These are phyloP conservation scores for Pythium aquatile DNA, from an alignment of 352 stramenopile species.

Conservation along the genomic window DNA sequence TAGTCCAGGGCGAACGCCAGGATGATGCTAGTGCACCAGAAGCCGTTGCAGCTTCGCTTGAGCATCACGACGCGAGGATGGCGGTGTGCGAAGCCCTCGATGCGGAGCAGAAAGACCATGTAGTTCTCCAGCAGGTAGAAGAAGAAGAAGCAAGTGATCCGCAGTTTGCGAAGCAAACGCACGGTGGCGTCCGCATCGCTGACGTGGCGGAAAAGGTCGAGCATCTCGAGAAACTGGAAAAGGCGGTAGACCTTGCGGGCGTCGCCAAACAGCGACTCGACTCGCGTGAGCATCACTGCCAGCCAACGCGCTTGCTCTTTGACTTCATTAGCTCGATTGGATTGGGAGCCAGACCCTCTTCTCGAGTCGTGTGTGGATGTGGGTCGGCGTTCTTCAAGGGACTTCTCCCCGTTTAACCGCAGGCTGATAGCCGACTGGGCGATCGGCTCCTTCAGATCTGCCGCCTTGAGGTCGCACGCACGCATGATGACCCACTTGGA, in stretches of 20 bases:
- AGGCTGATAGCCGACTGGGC: neutral
- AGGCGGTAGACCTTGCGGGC: conserved; percentile 60
- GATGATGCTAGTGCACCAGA: conserved; percentile 61
- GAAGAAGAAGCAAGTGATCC: conserved; percentile 59
- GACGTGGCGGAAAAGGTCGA: conserved; percentile 46
- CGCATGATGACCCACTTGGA: conserved; percentile 41
- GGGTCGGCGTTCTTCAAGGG: neutral
- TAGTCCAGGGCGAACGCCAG: conserved; percentile 52
- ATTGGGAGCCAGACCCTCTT: neutral
- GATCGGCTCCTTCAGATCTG: conserved; percentile 17
- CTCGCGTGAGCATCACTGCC: conserved; percentile 29
- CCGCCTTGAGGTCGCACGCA: conserved; percentile 9
- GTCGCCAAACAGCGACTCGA: conserved; percentile 53
- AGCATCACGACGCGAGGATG: conserved; percentile 35
- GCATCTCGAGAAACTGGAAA: conserved; percentile 69
- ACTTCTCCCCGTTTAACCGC: neutral
- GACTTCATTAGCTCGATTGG: neutral
- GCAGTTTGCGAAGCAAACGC: conserved; percentile 39
- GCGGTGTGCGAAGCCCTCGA: conserved; percentile 34
- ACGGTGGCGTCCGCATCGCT: conserved; percentile 30
- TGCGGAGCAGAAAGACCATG: conserved; percentile 45
- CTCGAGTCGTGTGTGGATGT: neutral
- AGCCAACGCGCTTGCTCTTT: conserved; percentile 14
- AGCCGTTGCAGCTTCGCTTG: conserved; percentile 43
- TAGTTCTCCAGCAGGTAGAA: conserved; percentile 70